Conservation (phyloP, 1,284 basidiomycete genomes). For the Fomes fomentarius region DNA sequence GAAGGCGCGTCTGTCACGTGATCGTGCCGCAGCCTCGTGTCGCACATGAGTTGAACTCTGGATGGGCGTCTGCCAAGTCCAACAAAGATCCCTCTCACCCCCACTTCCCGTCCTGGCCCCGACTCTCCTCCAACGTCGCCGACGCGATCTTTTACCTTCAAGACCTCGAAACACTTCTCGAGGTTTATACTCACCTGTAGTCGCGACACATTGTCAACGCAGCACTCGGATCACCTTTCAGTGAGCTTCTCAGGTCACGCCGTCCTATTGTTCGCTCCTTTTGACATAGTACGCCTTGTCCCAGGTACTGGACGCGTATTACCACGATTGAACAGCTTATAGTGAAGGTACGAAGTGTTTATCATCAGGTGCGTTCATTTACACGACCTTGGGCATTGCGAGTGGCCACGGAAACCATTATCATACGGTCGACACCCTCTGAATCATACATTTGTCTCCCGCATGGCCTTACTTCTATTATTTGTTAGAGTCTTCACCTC, state of each 20-base stretch:
- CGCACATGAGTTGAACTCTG: slow-evolving; percentile 19
- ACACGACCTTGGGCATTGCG: no score
- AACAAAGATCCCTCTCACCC: slow-evolving; percentile 9
- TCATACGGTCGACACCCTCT: background rate
- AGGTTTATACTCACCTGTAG: no score
- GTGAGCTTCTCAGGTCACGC: background rate
- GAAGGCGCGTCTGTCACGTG: slow-evolving; percentile 19
- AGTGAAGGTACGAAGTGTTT: background rate
- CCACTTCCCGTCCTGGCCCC: background rate
- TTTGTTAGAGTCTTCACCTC: no score
- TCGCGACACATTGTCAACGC: background rate
- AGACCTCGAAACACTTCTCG: background rate
- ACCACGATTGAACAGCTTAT: background rate
- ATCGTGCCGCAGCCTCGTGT: slow-evolving; percentile 24
- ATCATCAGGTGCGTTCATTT: background rate
- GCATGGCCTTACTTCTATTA: no score
- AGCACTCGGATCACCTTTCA: background rate
- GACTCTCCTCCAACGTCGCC: background rate
- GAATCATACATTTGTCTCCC: no score
- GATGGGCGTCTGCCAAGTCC: slow-evolving; percentile 15
- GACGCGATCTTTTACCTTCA: background rate
- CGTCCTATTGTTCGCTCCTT: background rate
- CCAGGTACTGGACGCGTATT: background rate
- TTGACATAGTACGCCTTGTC: background rate
- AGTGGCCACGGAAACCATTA: background rate